A percentile compares a stretch with the other conserved stretches of the same genome.
These are phyloP conservation scores for Colletotrichum orchidophilum DNA, from an alignment of 2,329 filamentous ascomycete genomes.

Conservation along the genomic window DNA sequence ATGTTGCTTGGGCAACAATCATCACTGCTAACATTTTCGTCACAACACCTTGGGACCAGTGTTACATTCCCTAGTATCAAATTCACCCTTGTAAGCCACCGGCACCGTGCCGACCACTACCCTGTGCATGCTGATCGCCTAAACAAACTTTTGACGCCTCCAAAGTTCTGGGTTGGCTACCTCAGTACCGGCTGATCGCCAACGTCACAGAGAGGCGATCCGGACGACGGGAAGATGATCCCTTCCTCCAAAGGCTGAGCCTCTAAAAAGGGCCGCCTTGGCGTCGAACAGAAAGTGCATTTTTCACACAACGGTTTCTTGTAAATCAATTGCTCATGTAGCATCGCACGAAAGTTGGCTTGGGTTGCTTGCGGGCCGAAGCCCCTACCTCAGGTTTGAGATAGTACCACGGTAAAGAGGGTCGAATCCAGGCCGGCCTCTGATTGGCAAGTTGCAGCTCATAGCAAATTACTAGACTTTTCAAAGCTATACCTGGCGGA, in stretches of 20 bases:
- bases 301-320: neutral
- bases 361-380: neutral
- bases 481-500: neutral
- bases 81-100: neutral
- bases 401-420: neutral
- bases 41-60: neutral
- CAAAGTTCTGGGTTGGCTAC: neutral
- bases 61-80: neutral
- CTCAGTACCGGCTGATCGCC: neutral
- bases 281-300: neutral
- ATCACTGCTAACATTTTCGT: neutral
- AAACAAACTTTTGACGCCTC: neutral
- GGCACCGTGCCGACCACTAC: neutral
- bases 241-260: neutral
- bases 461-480: neutral
- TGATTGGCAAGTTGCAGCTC: neutral
- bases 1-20: neutral
- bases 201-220: neutral
- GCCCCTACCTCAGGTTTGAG: neutral
- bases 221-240: neutral
- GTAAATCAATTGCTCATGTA: neutral
- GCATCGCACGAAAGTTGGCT: neutral
- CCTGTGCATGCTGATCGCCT: neutral
- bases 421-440: too few relatives aligned
- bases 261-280: neutral